Evolutionary conservation across 2,329 filamentous ascomycete genomes (phyloP).

Genomic region (Trichoderma sp.): DNA sequence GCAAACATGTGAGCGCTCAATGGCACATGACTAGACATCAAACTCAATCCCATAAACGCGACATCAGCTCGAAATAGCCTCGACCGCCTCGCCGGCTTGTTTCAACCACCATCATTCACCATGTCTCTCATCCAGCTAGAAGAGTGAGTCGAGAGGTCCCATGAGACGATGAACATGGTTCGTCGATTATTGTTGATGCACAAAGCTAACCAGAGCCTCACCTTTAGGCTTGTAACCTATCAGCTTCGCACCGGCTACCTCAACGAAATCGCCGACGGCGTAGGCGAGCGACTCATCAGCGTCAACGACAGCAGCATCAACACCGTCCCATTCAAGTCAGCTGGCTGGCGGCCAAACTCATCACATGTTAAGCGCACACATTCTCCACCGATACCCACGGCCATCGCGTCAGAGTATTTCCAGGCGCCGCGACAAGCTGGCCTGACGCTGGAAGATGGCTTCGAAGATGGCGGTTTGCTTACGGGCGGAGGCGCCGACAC

Average conservation of each 20-base stretch:
- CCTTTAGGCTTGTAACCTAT: conserved; percentile 72
- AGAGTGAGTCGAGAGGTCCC: conserved; percentile 34
- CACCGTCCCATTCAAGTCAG: conserved; percentile 77
- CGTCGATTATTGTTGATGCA: neutral
- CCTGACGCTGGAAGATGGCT: conserved; percentile 68
- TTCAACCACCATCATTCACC: conserved; percentile 19
- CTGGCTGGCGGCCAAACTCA: conserved; percentile 75
- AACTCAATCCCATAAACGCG: neutral
- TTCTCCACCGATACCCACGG: conserved; percentile 82
- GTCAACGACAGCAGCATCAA: conserved; percentile 79
- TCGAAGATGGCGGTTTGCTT: conserved; percentile 72
- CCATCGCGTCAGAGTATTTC: conserved; percentile 81
- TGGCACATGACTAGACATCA: conserved; percentile 23
- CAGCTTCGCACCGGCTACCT: conserved; percentile 80
- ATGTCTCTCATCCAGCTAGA: conserved; percentile 44
- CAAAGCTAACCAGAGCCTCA: conserved; percentile 25
- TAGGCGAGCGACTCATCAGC: conserved; percentile 80
- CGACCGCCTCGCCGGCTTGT: neutral
- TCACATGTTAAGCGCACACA: conserved; percentile 80
- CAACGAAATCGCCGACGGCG: conserved; percentile 76
- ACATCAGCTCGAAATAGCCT: neutral
- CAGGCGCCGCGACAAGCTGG: conserved; percentile 66
- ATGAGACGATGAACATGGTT: neutral
- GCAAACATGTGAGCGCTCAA: conserved; percentile 21
- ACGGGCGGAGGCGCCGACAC: conserved; percentile 68